Evolutionary conservation across 202 grass and related monocot genomes (phyloP).

Genomic region (Carex sylvatica): DNA sequence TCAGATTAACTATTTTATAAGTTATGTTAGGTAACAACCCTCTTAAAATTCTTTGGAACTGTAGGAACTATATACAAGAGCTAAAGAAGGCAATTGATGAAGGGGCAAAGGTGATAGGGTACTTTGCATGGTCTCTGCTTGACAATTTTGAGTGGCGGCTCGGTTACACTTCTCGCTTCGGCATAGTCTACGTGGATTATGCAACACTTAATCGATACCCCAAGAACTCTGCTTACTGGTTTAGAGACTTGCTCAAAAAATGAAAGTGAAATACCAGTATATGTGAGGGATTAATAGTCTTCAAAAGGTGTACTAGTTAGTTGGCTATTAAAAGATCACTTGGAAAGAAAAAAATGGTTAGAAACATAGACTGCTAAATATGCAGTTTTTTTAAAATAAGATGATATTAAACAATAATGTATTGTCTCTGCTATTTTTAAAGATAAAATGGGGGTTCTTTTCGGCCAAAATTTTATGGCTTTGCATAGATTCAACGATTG

Average conservation of each 20-base stretch:
- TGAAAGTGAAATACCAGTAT: conserved; percentile 27
- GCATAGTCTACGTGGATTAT: conserved; percentile 77
- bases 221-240: conserved; percentile 93
- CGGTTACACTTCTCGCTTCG: conserved; percentile 87
- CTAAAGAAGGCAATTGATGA: conserved; percentile 83
- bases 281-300: neutral
- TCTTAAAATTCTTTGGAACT: neutral
- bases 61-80: conserved; percentile 60
- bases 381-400: neutral
- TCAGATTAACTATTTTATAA: neutral
- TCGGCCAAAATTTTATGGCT: neutral
- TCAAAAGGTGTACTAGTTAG: neutral
- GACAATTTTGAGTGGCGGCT: conserved; percentile 97
- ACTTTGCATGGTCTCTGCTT: conserved; percentile 89
- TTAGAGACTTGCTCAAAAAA: conserved; percentile 59
- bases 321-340: neutral
- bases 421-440: neutral
- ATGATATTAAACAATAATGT: neutral
- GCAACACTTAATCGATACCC: conserved; percentile 67
- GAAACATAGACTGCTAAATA: neutral
- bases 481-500: neutral
- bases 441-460: neutral
- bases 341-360: neutral
- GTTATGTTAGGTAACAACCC: neutral
- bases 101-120: conserved; percentile 65